Conservation (phyloP, 257 asterid genomes). For the Nyctanthes arbortristis region DNA sequence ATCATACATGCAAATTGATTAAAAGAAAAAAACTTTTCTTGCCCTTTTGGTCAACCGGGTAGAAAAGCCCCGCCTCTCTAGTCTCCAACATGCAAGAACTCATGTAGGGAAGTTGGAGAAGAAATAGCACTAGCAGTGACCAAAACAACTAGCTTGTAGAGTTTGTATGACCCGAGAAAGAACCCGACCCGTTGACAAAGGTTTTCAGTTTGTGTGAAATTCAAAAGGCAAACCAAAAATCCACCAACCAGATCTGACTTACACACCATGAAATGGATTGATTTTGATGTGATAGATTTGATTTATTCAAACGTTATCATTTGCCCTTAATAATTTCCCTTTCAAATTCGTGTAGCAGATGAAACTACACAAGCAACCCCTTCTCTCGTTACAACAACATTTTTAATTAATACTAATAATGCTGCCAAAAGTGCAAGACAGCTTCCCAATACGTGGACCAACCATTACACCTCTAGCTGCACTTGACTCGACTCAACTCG, state of each 20-base stretch:
- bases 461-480: too few species aligned
- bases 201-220: background rate
- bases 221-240: constrained; percentile 31
- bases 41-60: too few species aligned
- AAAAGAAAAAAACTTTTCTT: too few species aligned
- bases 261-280: constrained; percentile 21
- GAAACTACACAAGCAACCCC: constrained; percentile 12
- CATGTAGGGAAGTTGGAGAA: background rate
- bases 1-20: too few species aligned
- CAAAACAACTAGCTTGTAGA: too few species aligned
- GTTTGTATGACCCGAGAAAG: background rate
- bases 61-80: too few species aligned
- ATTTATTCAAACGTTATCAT: constrained; percentile 21
- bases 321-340: background rate
- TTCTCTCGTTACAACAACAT: too few species aligned
- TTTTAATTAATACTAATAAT: too few species aligned
- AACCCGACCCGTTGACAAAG: constrained; percentile 23
- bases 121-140: background rate
- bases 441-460: background rate
- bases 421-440: constrained; percentile 1
- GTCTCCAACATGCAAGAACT: background rate
- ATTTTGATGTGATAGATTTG: constrained; percentile 34
- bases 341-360: background rate
- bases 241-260: constrained; percentile 31
- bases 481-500: too few species aligned